phyloP scores from a whole-genome alignment of 148 eudicot species.

The Cornus controversa region DNA sequence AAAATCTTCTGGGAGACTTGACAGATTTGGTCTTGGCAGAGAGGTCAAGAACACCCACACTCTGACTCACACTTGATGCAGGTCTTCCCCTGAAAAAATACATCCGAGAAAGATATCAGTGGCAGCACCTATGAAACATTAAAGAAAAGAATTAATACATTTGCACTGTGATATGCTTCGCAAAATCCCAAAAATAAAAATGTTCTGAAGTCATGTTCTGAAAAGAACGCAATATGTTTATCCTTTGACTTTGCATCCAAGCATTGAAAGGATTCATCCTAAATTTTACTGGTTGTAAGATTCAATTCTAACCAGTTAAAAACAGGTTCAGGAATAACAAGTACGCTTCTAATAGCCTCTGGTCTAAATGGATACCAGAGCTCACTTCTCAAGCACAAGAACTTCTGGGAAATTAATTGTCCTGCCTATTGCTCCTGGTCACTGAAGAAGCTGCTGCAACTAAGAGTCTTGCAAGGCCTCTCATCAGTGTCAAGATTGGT shows the following conservation, averaged over 20 bases:
- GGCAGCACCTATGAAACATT: neutral
- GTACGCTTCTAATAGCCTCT: too few species aligned
- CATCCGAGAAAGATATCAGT: neutral
- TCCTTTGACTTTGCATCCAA: neutral
- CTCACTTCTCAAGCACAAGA: too few species aligned
- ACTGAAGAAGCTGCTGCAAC: too few species aligned
- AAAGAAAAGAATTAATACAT: neutral
- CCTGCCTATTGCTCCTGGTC: too few species aligned
- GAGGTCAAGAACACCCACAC: constrained; percentile 65
- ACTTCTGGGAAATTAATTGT: too few species aligned
- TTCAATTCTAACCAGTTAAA: too few species aligned
- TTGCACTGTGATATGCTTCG: neutral
- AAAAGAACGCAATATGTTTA: neutral
- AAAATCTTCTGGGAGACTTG: constrained; percentile 80
- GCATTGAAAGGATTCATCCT: neutral
- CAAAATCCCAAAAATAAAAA: neutral
- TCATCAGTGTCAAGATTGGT: too few species aligned
- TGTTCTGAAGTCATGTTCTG: neutral
- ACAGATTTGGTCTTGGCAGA: constrained; percentile 66
- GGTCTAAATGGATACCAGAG: too few species aligned
- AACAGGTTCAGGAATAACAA: too few species aligned
- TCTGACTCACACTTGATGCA: constrained; percentile 58
- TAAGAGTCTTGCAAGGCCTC: too few species aligned
- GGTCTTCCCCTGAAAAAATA: constrained; percentile 50
- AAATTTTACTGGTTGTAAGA: too few species aligned